Evolutionary conservation across 2,329 filamentous ascomycete genomes (phyloP).

Genomic region (Graphilbum fragrans): DNA sequence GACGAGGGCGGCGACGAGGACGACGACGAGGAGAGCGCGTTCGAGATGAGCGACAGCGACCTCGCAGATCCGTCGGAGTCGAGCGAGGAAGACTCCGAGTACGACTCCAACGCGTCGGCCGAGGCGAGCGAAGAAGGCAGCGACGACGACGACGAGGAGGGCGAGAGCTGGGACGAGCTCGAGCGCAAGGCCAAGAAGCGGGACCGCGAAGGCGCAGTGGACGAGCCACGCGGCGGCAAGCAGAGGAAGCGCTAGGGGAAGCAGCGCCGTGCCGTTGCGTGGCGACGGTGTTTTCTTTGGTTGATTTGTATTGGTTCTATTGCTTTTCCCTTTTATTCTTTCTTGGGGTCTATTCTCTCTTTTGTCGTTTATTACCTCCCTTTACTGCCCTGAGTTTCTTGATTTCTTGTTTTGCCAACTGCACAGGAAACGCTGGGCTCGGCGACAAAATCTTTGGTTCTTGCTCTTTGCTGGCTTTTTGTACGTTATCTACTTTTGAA

Average conservation of each 20-base stretch:
- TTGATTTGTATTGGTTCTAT: not conserved
- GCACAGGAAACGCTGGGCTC: not conserved
- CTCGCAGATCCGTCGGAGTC: slow-evolving; percentile 69
- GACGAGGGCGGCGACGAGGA: slow-evolving; percentile 66
- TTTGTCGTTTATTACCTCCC: not conserved
- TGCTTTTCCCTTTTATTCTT: not conserved
- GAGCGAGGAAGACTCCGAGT: slow-evolving; percentile 78
- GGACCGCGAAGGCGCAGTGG: slow-evolving; percentile 55
- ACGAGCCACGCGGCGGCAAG: slow-evolving; percentile 61
- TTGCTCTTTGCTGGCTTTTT: no score
- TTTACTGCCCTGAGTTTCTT: not conserved
- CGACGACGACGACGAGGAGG: slow-evolving; percentile 63
- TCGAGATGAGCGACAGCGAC: slow-evolving; percentile 81
- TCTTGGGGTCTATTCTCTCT: not conserved
- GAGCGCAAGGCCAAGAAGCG: slow-evolving; percentile 85
- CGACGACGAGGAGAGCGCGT: slow-evolving; percentile 82
- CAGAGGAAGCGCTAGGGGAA: slow-evolving; percentile 42
- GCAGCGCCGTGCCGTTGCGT: not conserved
- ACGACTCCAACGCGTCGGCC: slow-evolving; percentile 76
- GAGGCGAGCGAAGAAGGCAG: slow-evolving; percentile 71
- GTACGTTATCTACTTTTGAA: no score
- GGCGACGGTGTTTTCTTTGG: not conserved
- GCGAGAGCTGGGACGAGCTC: slow-evolving; percentile 89
- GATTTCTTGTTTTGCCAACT: not conserved
- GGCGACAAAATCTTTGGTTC: not conserved